A percentile compares a stretch with the other conserved stretches of the same genome.
These are phyloP conservation scores for Starmera amethionina DNA, from an alignment of 805 yeast genomes.

Conservation along the genomic window DNA sequence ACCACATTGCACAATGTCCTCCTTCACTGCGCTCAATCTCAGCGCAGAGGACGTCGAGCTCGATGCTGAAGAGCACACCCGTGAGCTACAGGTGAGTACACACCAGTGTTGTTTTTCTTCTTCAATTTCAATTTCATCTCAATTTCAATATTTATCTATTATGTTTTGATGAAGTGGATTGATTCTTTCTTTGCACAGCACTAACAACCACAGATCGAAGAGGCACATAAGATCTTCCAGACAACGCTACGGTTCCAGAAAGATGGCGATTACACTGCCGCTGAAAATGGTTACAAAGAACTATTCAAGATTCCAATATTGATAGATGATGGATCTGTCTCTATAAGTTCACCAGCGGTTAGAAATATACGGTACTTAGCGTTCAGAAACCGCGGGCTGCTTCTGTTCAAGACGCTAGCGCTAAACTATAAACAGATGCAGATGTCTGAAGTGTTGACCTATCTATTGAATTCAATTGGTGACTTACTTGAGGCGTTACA, in stretches of 20 bases:
- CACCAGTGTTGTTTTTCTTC: no score
- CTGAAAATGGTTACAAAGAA: conserved; percentile 47
- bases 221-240: conserved; percentile 70
- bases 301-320: conserved; percentile 65
- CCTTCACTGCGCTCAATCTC: conserved; percentile 72
- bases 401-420: conserved; percentile 36
- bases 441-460: conserved; percentile 1
- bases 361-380: conserved; percentile 68
- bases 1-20: conserved; percentile 29
- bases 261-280: conserved; percentile 31
- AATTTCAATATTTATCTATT: neutral
- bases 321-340: conserved; percentile 29
- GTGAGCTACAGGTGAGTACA: conserved; percentile 62
- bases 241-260: conserved; percentile 58
- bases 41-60: conserved; percentile 57
- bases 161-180: neutral
- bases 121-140: conserved; percentile 1
- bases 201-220: conserved; percentile 35
- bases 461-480: conserved; percentile 30
- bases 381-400: conserved; percentile 72
- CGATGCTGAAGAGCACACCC: conserved; percentile 81
- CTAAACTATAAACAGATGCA: conserved; percentile 4
- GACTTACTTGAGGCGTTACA: conserved; percentile 58
- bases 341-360: conserved; percentile 49
- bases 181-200: neutral